These are phyloP conservation scores for Tephrocybe sp. DNA, from an alignment of 768 basidiomycete species.

Conservation along the genomic window DNA sequence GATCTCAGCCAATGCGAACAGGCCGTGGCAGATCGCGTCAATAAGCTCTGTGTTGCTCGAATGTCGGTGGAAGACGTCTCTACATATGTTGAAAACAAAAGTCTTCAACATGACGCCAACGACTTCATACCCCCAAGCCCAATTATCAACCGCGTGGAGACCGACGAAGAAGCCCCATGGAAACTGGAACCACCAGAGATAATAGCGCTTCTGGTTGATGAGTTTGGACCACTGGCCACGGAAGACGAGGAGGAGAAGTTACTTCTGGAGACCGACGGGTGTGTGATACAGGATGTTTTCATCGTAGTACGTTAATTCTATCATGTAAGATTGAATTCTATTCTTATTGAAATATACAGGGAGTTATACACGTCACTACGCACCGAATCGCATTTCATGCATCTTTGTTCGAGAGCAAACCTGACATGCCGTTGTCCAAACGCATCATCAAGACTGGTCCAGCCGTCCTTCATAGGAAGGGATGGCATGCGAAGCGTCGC, in stretches of 20 bases:
- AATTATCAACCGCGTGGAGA: slow-evolving; percentile 24
- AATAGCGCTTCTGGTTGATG: slow-evolving; percentile 48
- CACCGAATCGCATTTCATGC: slow-evolving; percentile 69
- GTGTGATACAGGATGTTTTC: slow-evolving; percentile 46
- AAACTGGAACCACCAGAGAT: slow-evolving; percentile 46
- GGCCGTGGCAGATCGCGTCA: slow-evolving; percentile 32
- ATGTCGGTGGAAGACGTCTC: slow-evolving; percentile 27
- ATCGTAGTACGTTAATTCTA: slow-evolving; percentile 37
- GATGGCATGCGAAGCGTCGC: slow-evolving; percentile 43
- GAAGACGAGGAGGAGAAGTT: slow-evolving; percentile 48
- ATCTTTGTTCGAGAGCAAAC: slow-evolving; percentile 47
- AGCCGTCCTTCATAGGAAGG: slow-evolving; percentile 45
- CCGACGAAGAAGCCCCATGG: slow-evolving; percentile 26
- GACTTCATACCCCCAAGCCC: slow-evolving; percentile 8
- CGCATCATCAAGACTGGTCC: slow-evolving; percentile 50
- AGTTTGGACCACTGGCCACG: slow-evolving; percentile 53
- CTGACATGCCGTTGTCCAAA: slow-evolving; percentile 27
- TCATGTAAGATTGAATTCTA: neutral
- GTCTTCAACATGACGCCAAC: neutral
- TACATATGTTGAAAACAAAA: slow-evolving; percentile 15
- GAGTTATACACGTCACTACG: slow-evolving; percentile 64
- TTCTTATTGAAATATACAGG: slow-evolving; percentile 30
- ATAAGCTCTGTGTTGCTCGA: slow-evolving; percentile 35
- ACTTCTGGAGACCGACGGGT: slow-evolving; percentile 53
- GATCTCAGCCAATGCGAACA: slow-evolving; percentile 37